Base-by-base conservation (phyloP, 2,329 filamentous ascomycete species). In the Lecanoromycetidae sp. region DNA sequence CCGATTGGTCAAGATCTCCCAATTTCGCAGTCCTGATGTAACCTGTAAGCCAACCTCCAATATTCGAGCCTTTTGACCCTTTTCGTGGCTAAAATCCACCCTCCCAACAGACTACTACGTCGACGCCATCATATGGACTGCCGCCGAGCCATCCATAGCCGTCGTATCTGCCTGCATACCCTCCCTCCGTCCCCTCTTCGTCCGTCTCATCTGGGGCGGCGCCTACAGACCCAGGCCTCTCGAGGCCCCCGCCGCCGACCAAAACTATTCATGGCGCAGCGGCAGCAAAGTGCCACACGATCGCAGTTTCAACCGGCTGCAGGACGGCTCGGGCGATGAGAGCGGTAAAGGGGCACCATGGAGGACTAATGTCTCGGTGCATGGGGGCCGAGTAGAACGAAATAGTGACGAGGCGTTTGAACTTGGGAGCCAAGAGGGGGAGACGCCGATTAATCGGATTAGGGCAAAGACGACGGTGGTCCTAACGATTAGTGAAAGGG, bases 351-450 rank as follows among this genome's bases (percentile, higher is more conserved):
- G 33, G 3, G 13, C 20, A 23, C 23, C 27, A 8, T 49, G 46
- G 43, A 23, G 30, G 37, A 37, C 43, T 20, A 44, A 48, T 15
- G 44, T 51, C 5, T 17, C 19, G 9, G 44, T 51, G 15, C 29
- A 30, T 15, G 51, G 36, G 9, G 48, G 51, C 4, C 50, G 55
- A 42, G 67, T 66, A 51, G 67, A 70, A 52, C 71, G 73, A 58
- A 68, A 75, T 38, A 75, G 72, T 37, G 72, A 75, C 38, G 77
- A 79, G n/a, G n/a, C n/a, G 55, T 81, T 82, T 55, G 77, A 75
- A 2, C 60, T 82, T 54, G 68, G 77, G 45, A 66, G 78, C 51
- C 23, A 40, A 7, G 10, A 40, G 44, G 22, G 12, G 33, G 30
- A 43, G 19, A 33, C 27, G 37, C 48, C 48, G 23, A 33, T 9